These are phyloP conservation scores for Hanseniaspora occidentalis DNA, from an alignment of 805 yeast species.

Conservation along the genomic window DNA sequence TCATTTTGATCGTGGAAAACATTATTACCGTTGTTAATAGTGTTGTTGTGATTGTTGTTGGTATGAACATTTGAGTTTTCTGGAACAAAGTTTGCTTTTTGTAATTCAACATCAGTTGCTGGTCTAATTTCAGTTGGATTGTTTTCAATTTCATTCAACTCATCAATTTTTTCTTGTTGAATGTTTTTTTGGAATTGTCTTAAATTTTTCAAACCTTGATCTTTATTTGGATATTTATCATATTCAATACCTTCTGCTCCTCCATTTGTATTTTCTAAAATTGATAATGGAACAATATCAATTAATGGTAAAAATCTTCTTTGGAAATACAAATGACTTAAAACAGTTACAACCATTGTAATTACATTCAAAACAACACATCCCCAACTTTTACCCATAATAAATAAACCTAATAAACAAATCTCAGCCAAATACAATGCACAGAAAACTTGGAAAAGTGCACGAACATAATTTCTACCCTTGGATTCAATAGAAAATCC, in stretches of 20 bases:
- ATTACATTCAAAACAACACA: constrained; percentile 58
- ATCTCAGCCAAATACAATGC: constrained; percentile 62
- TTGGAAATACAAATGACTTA: constrained; percentile 46
- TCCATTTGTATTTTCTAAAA: constrained; percentile 14
- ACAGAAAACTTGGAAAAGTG: constrained; percentile 59
- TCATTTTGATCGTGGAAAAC: not conserved
- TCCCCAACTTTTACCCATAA: constrained; percentile 71
- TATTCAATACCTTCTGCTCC: constrained; percentile 24
- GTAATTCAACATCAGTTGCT: constrained; percentile 19
- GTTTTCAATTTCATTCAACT: constrained; percentile 10
- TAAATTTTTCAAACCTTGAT: constrained; percentile 53
- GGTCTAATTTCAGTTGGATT: constrained; percentile 12
- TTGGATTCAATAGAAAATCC: constrained; percentile 49
- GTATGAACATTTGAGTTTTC: constrained; percentile 8
- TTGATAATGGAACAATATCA: constrained; percentile 61
- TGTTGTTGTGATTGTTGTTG: not conserved
- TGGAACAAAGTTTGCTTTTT: constrained; percentile 18
- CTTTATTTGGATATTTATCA: constrained; percentile 43
- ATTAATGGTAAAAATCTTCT: constrained; percentile 48
- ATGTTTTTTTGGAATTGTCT: constrained; percentile 19
- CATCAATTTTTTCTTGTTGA: constrained; percentile 12
- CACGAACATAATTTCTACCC: constrained; percentile 64
- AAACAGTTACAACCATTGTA: constrained; percentile 44
- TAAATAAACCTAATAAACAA: constrained; percentile 58
- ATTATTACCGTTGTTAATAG: too few species aligned